These are phyloP conservation scores for Hymenochaete sp. DNA, from an alignment of 1,284 basidiomycete species.

Conservation along the genomic window DNA sequence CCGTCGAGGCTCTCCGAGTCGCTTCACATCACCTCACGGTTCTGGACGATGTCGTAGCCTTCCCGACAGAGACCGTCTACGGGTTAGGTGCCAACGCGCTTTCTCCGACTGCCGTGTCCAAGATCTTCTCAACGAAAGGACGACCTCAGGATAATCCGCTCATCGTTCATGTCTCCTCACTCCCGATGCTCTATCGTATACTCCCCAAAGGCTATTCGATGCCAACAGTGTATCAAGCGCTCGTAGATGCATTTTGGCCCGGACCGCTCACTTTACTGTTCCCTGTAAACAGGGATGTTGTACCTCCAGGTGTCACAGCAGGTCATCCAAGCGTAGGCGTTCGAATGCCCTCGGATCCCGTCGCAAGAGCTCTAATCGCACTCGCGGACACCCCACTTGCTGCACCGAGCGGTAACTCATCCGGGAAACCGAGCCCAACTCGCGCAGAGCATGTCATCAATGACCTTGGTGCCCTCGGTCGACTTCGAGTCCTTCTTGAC, in stretches of 20 bases:
- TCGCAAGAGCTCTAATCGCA: constrained; percentile 86
- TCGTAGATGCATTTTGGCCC: constrained; percentile 90
- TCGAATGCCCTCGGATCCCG: constrained; percentile 89
- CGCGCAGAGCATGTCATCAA: constrained; percentile 78
- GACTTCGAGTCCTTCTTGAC: constrained; percentile 77
- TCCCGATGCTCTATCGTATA: constrained; percentile 69
- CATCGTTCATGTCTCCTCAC: constrained; percentile 92
- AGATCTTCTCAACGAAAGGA: constrained; percentile 88
- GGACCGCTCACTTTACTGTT: constrained; percentile 91
- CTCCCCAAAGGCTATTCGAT: constrained; percentile 57
- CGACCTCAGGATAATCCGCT: constrained; percentile 94
- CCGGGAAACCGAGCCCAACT: constrained; percentile 91
- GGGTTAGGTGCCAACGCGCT: constrained; percentile 88
- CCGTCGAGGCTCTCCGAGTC: constrained; percentile 36
- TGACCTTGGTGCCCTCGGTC: constrained; percentile 61
- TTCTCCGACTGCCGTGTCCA: constrained; percentile 51
- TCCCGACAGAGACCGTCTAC: constrained; percentile 98
- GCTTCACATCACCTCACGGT: constrained; percentile 42
- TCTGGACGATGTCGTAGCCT: constrained; percentile 57
- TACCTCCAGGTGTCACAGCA: constrained; percentile 69
- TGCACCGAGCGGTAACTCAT: constrained; percentile 93
- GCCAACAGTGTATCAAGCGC: constrained; percentile 54
- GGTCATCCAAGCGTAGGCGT: constrained; percentile 81
- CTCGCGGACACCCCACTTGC: constrained; percentile 72
- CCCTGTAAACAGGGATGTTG: constrained; percentile 49